phyloP scores from a whole-genome alignment of 345 rosid genomes.

The Eucalyptus curtisii region DNA sequence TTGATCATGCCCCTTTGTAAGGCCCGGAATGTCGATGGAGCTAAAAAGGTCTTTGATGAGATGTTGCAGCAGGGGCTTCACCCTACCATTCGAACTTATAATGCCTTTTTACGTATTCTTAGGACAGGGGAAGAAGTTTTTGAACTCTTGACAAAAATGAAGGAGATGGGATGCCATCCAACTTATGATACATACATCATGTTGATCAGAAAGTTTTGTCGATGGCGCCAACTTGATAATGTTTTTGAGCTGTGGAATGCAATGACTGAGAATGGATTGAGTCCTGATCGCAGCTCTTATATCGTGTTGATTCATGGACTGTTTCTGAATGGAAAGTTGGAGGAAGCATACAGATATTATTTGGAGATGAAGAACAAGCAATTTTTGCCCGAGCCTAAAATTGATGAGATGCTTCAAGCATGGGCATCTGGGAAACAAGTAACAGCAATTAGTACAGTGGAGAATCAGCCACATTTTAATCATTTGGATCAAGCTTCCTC shows the following conservation, averaged over 20 bases:
- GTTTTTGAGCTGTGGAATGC: slow-evolving; percentile 64
- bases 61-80: slow-evolving; percentile 40
- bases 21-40: slow-evolving; percentile 46
- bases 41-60: slow-evolving; percentile 47
- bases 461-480: neutral
- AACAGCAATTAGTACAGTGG: slow-evolving; percentile 16
- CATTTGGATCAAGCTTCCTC: slow-evolving; percentile 4
- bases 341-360: slow-evolving; percentile 62
- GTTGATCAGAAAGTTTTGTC: slow-evolving; percentile 80
- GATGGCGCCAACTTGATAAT: slow-evolving; percentile 72
- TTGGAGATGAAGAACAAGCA: slow-evolving; percentile 70
- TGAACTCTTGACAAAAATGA: slow-evolving; percentile 70
- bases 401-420: slow-evolving; percentile 60
- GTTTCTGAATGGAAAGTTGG: slow-evolving; percentile 71
- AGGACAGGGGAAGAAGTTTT: slow-evolving; percentile 63
- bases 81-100: slow-evolving; percentile 63
- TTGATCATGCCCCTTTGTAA: slow-evolving; percentile 72
- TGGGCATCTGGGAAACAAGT: slow-evolving; percentile 45
- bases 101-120: slow-evolving; percentile 57
- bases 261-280: slow-evolving; percentile 53
- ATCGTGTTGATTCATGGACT: slow-evolving; percentile 85
- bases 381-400: slow-evolving; percentile 49
- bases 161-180: slow-evolving; percentile 55
- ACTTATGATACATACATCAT: slow-evolving; percentile 63
- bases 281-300: slow-evolving; percentile 74